Percentiles rank a stretch among this genome's conserved stretches.
Conservation (phyloP, 257 asterid species). For the Cinchona pubescens region DNA sequence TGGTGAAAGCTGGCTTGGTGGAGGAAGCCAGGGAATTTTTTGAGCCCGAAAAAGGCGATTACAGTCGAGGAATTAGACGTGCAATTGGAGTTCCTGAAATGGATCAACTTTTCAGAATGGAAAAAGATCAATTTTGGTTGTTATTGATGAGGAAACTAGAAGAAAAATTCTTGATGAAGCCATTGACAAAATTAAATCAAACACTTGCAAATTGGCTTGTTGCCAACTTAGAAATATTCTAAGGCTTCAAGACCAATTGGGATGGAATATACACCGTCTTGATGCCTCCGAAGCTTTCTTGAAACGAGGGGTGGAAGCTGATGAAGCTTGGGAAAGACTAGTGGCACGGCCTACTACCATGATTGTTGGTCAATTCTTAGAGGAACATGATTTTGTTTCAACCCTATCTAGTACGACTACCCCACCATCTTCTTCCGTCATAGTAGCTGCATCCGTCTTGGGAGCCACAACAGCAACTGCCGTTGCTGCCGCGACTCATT, state of each 20-base stretch:
- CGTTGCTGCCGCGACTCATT: slow-evolving; percentile 48
- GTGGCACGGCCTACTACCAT: slow-evolving; percentile 51
- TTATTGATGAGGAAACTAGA: slow-evolving; percentile 19
- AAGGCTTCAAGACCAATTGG: slow-evolving; percentile 43
- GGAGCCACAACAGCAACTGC: slow-evolving; percentile 19
- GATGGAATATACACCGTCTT: slow-evolving; percentile 47
- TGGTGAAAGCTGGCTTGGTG: slow-evolving; percentile 60
- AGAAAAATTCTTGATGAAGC: slow-evolving; percentile 37
- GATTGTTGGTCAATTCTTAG: slow-evolving; percentile 46
- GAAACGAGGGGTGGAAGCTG: slow-evolving; percentile 38
- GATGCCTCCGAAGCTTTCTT: slow-evolving; percentile 73
- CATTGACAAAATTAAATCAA: slow-evolving; percentile 52
- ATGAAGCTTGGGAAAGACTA: slow-evolving; percentile 57
- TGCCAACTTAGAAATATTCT: slow-evolving; percentile 55
- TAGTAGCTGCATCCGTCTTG: slow-evolving; percentile 17
- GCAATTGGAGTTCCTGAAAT: slow-evolving; percentile 82
- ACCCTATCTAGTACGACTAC: slow-evolving; percentile 22
- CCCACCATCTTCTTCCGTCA: slow-evolving; percentile 28
- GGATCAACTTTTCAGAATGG: slow-evolving; percentile 43
- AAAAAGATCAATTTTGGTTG: no score
- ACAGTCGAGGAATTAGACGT: slow-evolving; percentile 53
- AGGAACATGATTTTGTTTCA: slow-evolving; percentile 24
- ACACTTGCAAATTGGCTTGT: slow-evolving; percentile 50
- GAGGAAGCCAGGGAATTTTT: slow-evolving; percentile 56
- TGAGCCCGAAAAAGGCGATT: slow-evolving; percentile 41